Base-by-base conservation (phyloP, 169 alveolate species). In the Toxoplasma gondii region DNA sequence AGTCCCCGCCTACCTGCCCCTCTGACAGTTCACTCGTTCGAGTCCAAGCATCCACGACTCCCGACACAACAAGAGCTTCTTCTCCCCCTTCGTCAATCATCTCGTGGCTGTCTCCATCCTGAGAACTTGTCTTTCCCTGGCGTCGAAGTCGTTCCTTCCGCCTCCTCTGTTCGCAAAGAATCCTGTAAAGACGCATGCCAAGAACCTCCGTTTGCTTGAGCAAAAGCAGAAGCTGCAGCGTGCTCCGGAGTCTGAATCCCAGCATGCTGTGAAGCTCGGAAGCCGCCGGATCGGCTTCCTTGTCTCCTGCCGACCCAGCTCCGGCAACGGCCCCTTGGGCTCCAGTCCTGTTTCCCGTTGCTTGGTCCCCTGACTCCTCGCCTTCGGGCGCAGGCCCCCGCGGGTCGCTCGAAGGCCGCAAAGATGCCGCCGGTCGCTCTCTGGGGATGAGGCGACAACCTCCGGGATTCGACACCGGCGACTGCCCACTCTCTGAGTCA, bases 161-260 rank as follows among this genome's bases (percentile, higher is more conserved):
- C 44, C 1, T 12, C 84, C 43, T 36, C 44, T 74, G 49, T 44
- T 22, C 45, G 27, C 39, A 19, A 7, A 74, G 84, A 31, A 74
- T 10, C 84, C 39, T 36, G 27, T 36, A 24, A 17, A 74, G n/a
- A 44, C 84, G 84, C 39, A 16, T 31, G 4, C 84, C 84, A n/a
- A 74, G 84, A n/a, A 74, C 44, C 43, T 74, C 84, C 43, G 44
- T 31, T n/a, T 74, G 84, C 44, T 44, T 31, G 27, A 74, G 84
- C 31, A 74, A 44, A 5, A 74, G 44, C 84, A 74, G 84, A 17
- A 74, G 84, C 43, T 74, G 84, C 84, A 74, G 84, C 41, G 84
- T 74, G 43, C 84, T 74, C 45, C 84, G 84, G 12, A 74, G 84
- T 36, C 84, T 16, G 43, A 31, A 36, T 44, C 84, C 39, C n/a